These are phyloP conservation scores for Collybiopsis luxurians DNA, from an alignment of 768 basidiomycete genomes.

Conservation along the genomic window DNA sequence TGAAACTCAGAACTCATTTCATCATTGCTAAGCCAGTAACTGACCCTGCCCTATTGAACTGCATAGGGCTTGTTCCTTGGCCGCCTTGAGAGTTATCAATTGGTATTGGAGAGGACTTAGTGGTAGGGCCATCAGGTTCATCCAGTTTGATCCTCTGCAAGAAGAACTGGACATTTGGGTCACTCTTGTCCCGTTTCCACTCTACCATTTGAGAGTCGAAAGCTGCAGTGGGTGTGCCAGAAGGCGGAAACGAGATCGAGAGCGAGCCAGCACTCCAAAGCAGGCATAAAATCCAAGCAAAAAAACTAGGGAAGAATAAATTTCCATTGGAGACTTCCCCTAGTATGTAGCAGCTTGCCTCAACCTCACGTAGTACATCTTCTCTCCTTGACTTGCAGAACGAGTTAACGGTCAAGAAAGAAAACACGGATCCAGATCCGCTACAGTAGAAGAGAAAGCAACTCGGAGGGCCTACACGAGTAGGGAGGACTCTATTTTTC, in stretches of 20 bases:
- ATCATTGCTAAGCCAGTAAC: not conserved
- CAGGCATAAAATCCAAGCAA: too few relatives aligned
- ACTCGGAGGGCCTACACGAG: too few relatives aligned
- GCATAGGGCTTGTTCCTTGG: not conserved
- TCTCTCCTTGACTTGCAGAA: too few relatives aligned
- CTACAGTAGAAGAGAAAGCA: too few relatives aligned
- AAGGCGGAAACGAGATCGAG: not conserved
- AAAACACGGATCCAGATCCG: too few relatives aligned
- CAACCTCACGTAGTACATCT: too few relatives aligned
- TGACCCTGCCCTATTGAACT: not conserved
- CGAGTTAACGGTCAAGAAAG: too few relatives aligned
- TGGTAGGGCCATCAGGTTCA: not conserved
- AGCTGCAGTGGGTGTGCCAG: not conserved
- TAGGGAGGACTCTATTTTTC: too few relatives aligned
- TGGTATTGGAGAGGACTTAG: not conserved
- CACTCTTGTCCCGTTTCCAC: not conserved
- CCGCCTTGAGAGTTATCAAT: not conserved
- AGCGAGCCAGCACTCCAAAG: not conserved
- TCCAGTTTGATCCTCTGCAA: slow-evolving; percentile 5
- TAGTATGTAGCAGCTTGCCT: too few relatives aligned
- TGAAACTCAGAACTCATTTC: not conserved
- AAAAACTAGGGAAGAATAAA: too few relatives aligned
- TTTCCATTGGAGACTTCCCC: too few relatives aligned
- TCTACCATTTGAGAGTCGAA: not conserved
- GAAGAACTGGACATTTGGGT: slow-evolving; percentile 2